Percentiles rank a stretch among this genome's conserved stretches.
Conservation (phyloP, 352 stramenopile species). For the Pythium aquatile region DNA sequence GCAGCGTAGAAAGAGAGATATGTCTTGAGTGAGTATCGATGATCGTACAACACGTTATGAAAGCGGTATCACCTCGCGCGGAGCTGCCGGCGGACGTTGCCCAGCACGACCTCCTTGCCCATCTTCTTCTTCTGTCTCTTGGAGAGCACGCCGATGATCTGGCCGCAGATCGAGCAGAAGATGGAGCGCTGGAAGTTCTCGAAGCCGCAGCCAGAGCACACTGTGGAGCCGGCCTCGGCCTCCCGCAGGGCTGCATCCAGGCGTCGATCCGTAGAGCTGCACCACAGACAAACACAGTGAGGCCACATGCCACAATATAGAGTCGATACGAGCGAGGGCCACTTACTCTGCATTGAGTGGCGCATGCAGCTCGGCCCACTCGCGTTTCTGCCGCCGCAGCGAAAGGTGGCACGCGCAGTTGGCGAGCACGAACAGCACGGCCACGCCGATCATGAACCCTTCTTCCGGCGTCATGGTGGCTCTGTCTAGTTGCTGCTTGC, state of each 20-base stretch:
- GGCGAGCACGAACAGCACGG: slow-evolving; percentile 18
- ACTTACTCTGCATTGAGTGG: slow-evolving; percentile 29
- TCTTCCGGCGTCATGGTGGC: slow-evolving; percentile 20
- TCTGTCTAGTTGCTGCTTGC: neutral
- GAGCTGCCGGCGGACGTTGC: slow-evolving; percentile 10
- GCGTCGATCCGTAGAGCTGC: slow-evolving; percentile 18
- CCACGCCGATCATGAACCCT: slow-evolving; percentile 17
- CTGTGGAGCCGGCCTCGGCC: slow-evolving; percentile 22
- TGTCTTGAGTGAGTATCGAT: too few species aligned
- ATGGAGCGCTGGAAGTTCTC: slow-evolving; percentile 30
- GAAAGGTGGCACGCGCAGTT: slow-evolving; percentile 25
- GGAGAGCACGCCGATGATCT: slow-evolving; percentile 17
- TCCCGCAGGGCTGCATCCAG: slow-evolving; percentile 26
- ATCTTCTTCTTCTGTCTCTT: slow-evolving; percentile 22
- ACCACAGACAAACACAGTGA: neutral
- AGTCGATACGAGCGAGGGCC: neutral
- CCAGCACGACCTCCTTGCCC: slow-evolving; percentile 14
- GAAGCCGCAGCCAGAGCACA: slow-evolving; percentile 29
- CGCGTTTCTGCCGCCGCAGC: slow-evolving; percentile 23
- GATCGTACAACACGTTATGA: too few species aligned
- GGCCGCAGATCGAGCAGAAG: slow-evolving; percentile 28
- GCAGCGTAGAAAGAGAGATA: neutral
- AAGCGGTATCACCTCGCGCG: slow-evolving; percentile 4
- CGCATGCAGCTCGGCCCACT: slow-evolving; percentile 27
- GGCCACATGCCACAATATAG: neutral